These are phyloP conservation scores for Tillandsia fasciculata DNA, from an alignment of 176 grass and related monocot species.

Conservation along the genomic window DNA sequence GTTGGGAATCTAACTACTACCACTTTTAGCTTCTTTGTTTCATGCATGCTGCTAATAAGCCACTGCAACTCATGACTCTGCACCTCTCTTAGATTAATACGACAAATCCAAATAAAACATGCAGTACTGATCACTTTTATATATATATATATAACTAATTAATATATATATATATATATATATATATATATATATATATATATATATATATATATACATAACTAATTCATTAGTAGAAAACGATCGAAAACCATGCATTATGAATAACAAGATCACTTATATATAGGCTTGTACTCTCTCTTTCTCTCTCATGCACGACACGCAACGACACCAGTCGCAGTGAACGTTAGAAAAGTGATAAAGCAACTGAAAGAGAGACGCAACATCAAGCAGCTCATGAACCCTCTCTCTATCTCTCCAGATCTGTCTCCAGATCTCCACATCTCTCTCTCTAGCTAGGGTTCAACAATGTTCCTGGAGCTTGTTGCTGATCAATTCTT, in stretches of 20 bases:
- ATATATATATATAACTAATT: constrained; percentile 11
- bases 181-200: constrained; percentile 28
- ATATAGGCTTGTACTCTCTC: background rate
- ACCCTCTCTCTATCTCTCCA: background rate
- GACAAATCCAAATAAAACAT: background rate
- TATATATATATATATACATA: constrained; percentile 28
- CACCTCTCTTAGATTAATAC: background rate
- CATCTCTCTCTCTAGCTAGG: constrained; percentile 3
- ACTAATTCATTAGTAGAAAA: constrained; percentile 6
- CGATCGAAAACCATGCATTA: background rate
- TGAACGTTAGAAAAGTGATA: constrained; percentile 42
- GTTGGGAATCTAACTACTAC: too few relatives aligned
- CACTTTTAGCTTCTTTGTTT: too few relatives aligned
- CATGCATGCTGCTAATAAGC: too few relatives aligned
- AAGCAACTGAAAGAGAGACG: constrained; percentile 40
- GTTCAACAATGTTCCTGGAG: background rate
- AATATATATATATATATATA: constrained; percentile 38
- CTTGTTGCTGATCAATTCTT: background rate
- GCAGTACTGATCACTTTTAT: constrained; percentile 4
- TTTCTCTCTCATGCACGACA: constrained; percentile 38
- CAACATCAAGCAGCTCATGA: constrained; percentile 30
- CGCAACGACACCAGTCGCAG: constrained; percentile 35
- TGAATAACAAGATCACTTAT: constrained; percentile 21
- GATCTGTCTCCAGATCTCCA: background rate
- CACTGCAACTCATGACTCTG: too few relatives aligned